Conservation (phyloP, 192 early-diverging fungal genomes). For the Diversispora eburnea region DNA sequence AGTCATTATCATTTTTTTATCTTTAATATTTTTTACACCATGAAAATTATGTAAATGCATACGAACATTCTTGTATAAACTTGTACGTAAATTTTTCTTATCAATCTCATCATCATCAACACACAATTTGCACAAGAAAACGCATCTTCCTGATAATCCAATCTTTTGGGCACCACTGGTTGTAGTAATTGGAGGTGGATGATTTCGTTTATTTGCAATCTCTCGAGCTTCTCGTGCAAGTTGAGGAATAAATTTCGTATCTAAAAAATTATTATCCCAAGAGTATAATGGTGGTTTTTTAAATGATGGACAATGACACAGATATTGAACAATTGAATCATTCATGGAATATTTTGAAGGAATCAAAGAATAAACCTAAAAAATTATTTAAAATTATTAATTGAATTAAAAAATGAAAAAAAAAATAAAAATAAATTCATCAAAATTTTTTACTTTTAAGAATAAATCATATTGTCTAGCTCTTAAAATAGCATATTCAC, state of each 20-base stretch:
- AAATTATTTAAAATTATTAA: neutral
- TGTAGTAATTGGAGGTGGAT: neutral
- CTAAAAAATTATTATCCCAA: neutral
- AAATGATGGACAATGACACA: neutral
- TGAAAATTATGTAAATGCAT: neutral
- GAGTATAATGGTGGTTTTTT: slow-evolving; percentile 8
- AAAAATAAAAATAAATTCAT: neutral
- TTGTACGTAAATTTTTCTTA: too few species aligned
- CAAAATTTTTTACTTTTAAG: neutral
- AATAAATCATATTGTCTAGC: slow-evolving; percentile 6
- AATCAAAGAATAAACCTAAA: slow-evolving; percentile 10
- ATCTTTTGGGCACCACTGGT: neutral
- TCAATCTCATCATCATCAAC: neutral
- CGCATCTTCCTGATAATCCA: neutral
- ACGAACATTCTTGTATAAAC: neutral
- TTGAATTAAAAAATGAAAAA: neutral
- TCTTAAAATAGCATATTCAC: neutral
- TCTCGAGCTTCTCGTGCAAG: neutral
- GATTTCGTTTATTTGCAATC: neutral
- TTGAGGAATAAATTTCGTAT: neutral
- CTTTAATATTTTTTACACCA: neutral
- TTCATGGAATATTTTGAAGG: neutral
- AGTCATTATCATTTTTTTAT: neutral
- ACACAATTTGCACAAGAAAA: neutral
- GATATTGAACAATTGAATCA: slow-evolving; percentile 13